A percentile compares a stretch with the other conserved stretches of the same genome.
phyloP scores from a whole-genome alignment of 371 early-diverging fungal genomes.

The Homolaphlyctis polyrhiza region DNA sequence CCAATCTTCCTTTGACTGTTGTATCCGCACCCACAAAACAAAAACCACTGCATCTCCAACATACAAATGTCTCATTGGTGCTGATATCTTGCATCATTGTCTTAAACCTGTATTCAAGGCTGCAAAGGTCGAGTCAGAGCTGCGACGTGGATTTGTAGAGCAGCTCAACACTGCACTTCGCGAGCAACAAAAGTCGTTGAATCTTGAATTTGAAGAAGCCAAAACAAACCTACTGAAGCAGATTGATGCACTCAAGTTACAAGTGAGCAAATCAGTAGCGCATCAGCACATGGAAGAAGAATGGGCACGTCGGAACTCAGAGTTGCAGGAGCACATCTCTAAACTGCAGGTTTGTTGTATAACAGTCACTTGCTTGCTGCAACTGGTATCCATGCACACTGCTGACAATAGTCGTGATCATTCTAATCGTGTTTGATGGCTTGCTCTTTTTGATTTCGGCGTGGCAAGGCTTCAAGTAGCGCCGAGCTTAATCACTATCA shows the following conservation, averaged over 20 bases:
- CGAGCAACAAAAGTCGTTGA: slow-evolving; percentile 9
- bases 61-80: not conserved
- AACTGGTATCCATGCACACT: too few species aligned
- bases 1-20: too few species aligned
- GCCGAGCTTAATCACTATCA: slow-evolving; percentile 19
- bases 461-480: slow-evolving; percentile 8
- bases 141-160: slow-evolving; percentile 8
- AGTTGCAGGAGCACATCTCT: not conserved
- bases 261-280: not conserved
- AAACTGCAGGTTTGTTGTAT: not conserved
- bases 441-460: not conserved
- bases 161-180: slow-evolving; percentile 18
- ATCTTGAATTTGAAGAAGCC: slow-evolving; percentile 12
- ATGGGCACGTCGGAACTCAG: not conserved
- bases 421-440: not conserved
- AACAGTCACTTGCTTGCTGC: too few species aligned
- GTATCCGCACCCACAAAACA: too few species aligned
- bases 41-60: too few species aligned
- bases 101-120: slow-evolving; percentile 1
- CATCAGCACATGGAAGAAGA: not conserved
- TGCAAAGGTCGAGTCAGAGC: slow-evolving; percentile 13
- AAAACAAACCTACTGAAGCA: slow-evolving; percentile 14
- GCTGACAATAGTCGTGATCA: too few species aligned
- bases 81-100: not conserved
- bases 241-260: slow-evolving; percentile 11